phyloP scores from a whole-genome alignment of 1,284 basidiomycete species.

The Cystobasidium sp. region DNA sequence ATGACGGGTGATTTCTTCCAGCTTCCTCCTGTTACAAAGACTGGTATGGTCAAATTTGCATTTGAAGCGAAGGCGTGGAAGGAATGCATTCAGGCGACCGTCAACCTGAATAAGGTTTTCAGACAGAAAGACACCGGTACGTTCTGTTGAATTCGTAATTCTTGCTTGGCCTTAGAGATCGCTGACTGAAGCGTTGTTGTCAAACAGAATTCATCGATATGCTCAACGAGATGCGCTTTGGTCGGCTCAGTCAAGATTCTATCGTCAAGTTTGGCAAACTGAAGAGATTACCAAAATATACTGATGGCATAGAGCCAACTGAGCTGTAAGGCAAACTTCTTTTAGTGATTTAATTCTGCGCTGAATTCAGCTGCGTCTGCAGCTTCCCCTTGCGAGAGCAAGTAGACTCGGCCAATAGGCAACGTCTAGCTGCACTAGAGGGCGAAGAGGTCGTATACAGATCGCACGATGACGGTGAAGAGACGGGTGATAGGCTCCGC shows the following conservation, averaged over 20 bases:
- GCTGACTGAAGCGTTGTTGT: not conserved
- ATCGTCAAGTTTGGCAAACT: conserved; percentile 68
- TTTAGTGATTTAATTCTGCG: not conserved
- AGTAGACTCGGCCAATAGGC: conserved; percentile 72
- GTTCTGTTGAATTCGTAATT: not conserved
- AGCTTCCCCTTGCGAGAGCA: conserved; percentile 84
- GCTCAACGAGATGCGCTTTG: conserved; percentile 87
- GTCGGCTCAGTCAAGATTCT: conserved; percentile 66
- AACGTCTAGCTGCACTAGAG: conserved; percentile 62
- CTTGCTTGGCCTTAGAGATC: no score
- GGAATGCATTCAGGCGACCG: conserved; percentile 72
- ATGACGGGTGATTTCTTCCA: conserved; percentile 97
- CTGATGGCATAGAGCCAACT: conserved; percentile 76
- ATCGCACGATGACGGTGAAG: conserved; percentile 47
- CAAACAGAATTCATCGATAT: conserved; percentile 78
- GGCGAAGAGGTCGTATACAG: conserved; percentile 44
- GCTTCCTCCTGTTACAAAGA: conserved; percentile 78
- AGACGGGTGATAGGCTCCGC: conserved; percentile 28
- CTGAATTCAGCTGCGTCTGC: not conserved
- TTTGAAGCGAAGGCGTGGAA: conserved; percentile 89
- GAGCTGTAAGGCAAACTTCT: conserved; percentile 65
- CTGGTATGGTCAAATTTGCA: conserved; percentile 66
- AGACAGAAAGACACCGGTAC: conserved; percentile 63
- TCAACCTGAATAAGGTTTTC: conserved; percentile 90
- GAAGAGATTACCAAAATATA: conserved; percentile 65